A percentile compares a stretch with the other conserved stretches of the same genome.
Evolutionary conservation across 768 basidiomycete genomes (phyloP).

Genomic region (Pisolithus albus): DNA sequence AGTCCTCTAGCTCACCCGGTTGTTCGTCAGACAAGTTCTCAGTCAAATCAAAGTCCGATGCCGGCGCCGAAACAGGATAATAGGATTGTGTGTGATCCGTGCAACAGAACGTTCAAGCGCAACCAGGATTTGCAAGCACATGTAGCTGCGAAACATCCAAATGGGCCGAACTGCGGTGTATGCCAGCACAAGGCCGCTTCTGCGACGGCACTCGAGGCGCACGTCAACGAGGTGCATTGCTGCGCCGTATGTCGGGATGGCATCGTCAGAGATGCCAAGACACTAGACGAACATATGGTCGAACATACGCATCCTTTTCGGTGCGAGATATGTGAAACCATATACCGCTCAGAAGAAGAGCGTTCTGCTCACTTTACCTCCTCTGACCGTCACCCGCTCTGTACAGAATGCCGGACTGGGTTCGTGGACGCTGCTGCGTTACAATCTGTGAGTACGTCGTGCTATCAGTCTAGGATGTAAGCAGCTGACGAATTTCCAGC

Average conservation of each 20-base stretch:
- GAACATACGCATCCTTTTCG: conserved; percentile 21
- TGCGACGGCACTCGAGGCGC: conserved; percentile 17
- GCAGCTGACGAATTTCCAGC: conserved; percentile 14
- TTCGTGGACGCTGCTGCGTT: conserved; percentile 30
- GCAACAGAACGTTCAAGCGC: conserved; percentile 17
- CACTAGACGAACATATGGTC: conserved; percentile 23
- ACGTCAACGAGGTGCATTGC: conserved; percentile 22
- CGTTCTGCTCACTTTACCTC: conserved; percentile 32
- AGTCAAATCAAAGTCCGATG: conserved; percentile 7
- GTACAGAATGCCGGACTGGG: conserved; percentile 26
- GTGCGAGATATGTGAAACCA: conserved; percentile 26
- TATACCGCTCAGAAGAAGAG: conserved; percentile 30
- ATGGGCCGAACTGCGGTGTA: conserved; percentile 16
- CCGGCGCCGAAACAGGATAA: not conserved
- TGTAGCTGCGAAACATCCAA: conserved; percentile 17
- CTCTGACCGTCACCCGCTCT: conserved; percentile 33
- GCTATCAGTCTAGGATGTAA: not conserved
- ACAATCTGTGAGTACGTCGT: conserved; percentile 20
- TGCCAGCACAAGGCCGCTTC: conserved; percentile 20
- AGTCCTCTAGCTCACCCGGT: conserved; percentile 7
- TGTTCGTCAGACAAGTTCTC: conserved; percentile 13
- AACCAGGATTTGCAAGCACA: conserved; percentile 20
- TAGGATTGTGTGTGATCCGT: conserved; percentile 16
- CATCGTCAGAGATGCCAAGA: conserved; percentile 20
- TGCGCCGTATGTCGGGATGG: conserved; percentile 24